Base-by-base conservation (phyloP, 23 red algal genomes). In the Gracilariopsis chorda region DNA sequence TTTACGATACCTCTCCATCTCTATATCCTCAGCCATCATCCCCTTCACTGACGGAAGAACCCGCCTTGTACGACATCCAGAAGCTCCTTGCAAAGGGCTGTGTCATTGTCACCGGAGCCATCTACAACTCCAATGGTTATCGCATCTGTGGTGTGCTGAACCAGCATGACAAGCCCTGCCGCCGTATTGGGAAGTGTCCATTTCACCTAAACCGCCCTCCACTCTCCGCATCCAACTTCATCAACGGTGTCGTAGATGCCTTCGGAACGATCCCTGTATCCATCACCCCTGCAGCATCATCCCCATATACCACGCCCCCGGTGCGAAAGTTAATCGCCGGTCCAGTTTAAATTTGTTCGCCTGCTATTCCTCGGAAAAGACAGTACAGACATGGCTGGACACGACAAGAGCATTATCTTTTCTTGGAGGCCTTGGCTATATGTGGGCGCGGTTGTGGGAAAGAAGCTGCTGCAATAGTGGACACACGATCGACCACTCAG, bases 301-400 rank as follows among this genome's bases (percentile, higher is more conserved):
- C 3, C 21, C 3, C 76, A 49, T 34, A 5, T 2, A 42, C 23
- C 42, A 0, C 48, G 35, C 2, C 13, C 8, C 52, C 33, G 30
- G 27, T 6, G 48, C 33, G 8, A 32, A 7, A 2, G 21, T n/a
- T 25, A 3, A 34, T 6, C 27, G 3, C 24, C 51, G 43, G 29
- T 39, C 42, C 47, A 33, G 36, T n/a, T n/a, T n/a, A n/a, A n/a
- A n/a, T n/a, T n/a, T n/a, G n/a, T n/a, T n/a, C n/a, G n/a, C n/a
- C n/a, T 37, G n/a, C n/a, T n/a, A n/a, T n/a, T n/a, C 86, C 72
- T 1, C 80, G 48, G 24, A 82, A 71, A n/a, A 30, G 12, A 27
- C 78, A 42, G 9, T 93, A 64, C 64, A 95, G 91, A 48, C 85
- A 73, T 13, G 86, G 86, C 71, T 95, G 93, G 93, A 69, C 80